Evolutionary conservation across 495 filamentous ascomycete genomes (phyloP).

Genomic region (Thermothielavioides terrestris): DNA sequence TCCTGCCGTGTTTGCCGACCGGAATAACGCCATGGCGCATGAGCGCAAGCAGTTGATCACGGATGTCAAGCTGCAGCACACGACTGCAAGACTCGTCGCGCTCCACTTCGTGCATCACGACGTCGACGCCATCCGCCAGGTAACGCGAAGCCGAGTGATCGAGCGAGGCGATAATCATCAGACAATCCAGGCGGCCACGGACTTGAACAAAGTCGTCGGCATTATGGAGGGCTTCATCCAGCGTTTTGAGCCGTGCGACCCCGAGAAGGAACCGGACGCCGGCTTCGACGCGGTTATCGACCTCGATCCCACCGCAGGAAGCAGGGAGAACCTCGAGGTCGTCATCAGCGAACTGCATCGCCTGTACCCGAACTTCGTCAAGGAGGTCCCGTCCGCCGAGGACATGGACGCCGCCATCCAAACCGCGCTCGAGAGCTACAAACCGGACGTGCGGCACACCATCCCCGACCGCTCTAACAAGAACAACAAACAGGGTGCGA

Average conservation of each 20-base stretch:
- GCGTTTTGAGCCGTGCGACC: conserved; percentile 72
- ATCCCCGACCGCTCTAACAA: conserved; percentile 45
- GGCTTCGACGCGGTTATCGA: conserved; percentile 76
- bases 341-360: conserved; percentile 60
- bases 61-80: conserved; percentile 55
- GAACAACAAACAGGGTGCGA: conserved; percentile 25
- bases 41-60: conserved; percentile 81
- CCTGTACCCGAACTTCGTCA: conserved; percentile 66
- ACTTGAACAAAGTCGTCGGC: conserved; percentile 57
- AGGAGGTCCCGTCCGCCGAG: conserved; percentile 56
- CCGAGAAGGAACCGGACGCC: conserved; percentile 55
- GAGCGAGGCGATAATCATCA: conserved; percentile 93
- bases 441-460: conserved; percentile 64
- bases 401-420: conserved; percentile 78
- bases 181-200: conserved; percentile 77
- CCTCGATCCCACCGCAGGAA: conserved; percentile 66
- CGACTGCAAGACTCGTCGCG: conserved; percentile 69
- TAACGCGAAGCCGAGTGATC: conserved; percentile 74
- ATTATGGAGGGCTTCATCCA: conserved; percentile 94
- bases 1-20: conserved; percentile 78
- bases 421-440: conserved; percentile 66
- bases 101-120: conserved; percentile 82
- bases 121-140: conserved; percentile 54
- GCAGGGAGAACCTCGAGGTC: conserved; percentile 78
- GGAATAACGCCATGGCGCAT: conserved; percentile 85